A percentile compares a stretch with the other conserved stretches of the same genome.
Conservation (phyloP, 208 protist species). For the Porcisia deanei region DNA sequence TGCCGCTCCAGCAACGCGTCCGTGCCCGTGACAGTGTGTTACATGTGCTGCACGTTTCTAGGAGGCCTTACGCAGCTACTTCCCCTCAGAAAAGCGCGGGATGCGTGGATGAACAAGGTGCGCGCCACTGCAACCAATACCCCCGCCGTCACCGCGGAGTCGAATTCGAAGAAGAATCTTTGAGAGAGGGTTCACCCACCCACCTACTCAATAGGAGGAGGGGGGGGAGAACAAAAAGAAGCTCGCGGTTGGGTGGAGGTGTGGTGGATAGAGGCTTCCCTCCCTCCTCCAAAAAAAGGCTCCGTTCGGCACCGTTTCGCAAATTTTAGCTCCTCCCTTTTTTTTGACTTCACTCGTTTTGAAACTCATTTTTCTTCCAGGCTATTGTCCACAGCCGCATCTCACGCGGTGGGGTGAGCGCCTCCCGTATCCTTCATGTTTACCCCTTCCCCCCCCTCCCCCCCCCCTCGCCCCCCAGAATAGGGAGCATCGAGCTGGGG, state of each 20-base stretch:
- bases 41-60: slow-evolving; percentile 42
- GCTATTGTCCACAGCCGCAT: too few relatives aligned
- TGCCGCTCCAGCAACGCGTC: slow-evolving; percentile 46
- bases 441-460: too few relatives aligned
- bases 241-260: background rate
- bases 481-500: too few relatives aligned
- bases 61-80: slow-evolving; percentile 60
- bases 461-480: too few relatives aligned
- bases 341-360: too few relatives aligned
- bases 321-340: too few relatives aligned
- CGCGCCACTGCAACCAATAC: background rate
- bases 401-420: too few relatives aligned
- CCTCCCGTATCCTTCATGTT: too few relatives aligned
- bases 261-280: background rate
- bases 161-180: slow-evolving; percentile 15
- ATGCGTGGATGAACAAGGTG: slow-evolving; percentile 35
- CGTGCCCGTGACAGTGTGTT: slow-evolving; percentile 22
- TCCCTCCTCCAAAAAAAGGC: background rate
- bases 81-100: slow-evolving; percentile 34
- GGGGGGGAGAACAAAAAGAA: background rate
- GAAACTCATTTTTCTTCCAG: too few relatives aligned
- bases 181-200: background rate
- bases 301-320: too few relatives aligned
- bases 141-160: background rate
- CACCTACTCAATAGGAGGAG: too few relatives aligned